Conservation (phyloP, 1,284 basidiomycete genomes). For the Tausonia pullulans region DNA sequence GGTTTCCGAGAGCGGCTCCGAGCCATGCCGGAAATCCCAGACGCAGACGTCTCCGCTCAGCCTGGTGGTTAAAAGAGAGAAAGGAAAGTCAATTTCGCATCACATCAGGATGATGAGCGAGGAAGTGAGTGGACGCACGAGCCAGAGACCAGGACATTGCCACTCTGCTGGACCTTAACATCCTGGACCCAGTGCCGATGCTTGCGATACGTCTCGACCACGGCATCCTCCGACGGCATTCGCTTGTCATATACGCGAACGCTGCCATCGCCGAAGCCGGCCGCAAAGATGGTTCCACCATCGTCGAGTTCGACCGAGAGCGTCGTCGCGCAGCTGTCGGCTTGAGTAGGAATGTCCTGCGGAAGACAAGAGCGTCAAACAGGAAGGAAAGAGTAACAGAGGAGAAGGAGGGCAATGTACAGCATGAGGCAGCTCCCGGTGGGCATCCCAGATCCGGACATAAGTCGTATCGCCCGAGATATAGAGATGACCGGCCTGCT, state of each 20-base stretch:
- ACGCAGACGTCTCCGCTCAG: constrained; percentile 81
- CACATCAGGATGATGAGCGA: constrained; percentile 3
- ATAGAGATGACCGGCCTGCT: constrained; percentile 69
- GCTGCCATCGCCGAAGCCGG: constrained; percentile 85
- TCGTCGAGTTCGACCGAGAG: constrained; percentile 65
- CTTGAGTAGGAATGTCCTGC: constrained; percentile 77
- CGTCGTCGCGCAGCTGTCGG: constrained; percentile 78
- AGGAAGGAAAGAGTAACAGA: background rate
- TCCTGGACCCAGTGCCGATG: constrained; percentile 89
- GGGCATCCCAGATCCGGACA: constrained; percentile 90
- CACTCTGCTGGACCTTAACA: constrained; percentile 70
- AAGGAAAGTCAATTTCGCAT: background rate
- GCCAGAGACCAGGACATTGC: constrained; percentile 69
- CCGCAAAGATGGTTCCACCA: constrained; percentile 68
- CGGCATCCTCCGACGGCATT: constrained; percentile 68
- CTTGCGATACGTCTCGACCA: constrained; percentile 68
- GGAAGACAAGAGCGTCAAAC: background rate
- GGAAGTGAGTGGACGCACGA: constrained; percentile 43
- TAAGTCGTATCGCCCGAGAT: constrained; percentile 84
- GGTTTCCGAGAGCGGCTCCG: constrained; percentile 53
- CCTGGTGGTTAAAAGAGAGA: constrained; percentile 37
- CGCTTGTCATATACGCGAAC: constrained; percentile 88
- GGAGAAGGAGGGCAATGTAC: constrained; percentile 38
- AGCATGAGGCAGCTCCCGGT: constrained; percentile 71
- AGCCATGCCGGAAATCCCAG: constrained; percentile 75